Base-by-base conservation (phyloP, 2,329 filamentous ascomycete genomes). In the Aspergillus intermedius region DNA sequence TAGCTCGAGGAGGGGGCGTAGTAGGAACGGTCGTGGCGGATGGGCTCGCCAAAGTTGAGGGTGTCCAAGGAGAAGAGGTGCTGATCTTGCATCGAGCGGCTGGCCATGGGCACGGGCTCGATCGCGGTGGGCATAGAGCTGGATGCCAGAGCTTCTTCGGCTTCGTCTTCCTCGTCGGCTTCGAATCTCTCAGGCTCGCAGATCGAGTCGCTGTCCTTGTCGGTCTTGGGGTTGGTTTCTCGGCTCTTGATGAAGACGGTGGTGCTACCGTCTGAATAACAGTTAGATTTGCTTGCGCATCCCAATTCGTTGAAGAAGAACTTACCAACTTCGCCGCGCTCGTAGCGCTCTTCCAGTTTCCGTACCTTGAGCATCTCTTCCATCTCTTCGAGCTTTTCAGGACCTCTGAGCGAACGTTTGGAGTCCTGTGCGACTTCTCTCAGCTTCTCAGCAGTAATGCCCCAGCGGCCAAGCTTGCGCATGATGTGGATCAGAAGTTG, bases 361-460 rank as follows among this genome's bases (percentile, higher is more conserved):
- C 70, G 60, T 9, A 72, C 67, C 1, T 61, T 63, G 34, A 71
- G 69, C 13, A 73, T 69, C 50, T 73, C 70, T 21, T 68, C 65
- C 15, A 73, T 53, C 35, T 73, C 65, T 9, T 64, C 59, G 30
- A 69, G 59, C 25, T 66, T 65, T 5, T 66, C 62, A 2, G 59
- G 52, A 12, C 64, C 63, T 48, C 64, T 66, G 34, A 71, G 59
- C 40, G 66, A 65, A n/a, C 68, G 59, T 50, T 66, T 68, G 3
- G 60, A 63, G 52, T 72, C 70, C 35, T 65, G 56, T 30, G 68
- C 68, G 40, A 71, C 63, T 44, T 70, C 68, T 49, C 68, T 62
- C 8, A 73, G 59, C 51, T 68, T 68, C 15, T 68, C 66, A 4
- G 68, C 58, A 3, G 67, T 69, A 22, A 72, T 63, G 15, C 61